Evolutionary conservation across 768 basidiomycete species (phyloP).

Genomic region (Tricholoma sp.): DNA sequence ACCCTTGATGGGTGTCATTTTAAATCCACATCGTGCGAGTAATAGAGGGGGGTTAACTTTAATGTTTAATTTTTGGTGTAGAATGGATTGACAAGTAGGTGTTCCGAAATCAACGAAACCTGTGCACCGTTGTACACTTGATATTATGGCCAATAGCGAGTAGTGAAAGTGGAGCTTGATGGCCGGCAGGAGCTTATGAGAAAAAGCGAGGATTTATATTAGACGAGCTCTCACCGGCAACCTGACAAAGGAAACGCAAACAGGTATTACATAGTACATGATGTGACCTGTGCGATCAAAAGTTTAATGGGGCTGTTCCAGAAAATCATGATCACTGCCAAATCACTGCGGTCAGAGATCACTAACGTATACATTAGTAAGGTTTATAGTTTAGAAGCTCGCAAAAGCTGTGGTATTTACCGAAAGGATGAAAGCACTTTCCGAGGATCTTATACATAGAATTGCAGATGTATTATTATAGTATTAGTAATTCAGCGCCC

Average conservation of each 20-base stretch:
- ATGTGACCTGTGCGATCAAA: neutral
- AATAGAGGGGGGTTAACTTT: neutral
- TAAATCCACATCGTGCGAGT: too few relatives aligned
- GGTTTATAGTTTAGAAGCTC: neutral
- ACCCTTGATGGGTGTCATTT: too few relatives aligned
- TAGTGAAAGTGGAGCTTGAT: neutral
- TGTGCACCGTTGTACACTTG: neutral
- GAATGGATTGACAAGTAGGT: neutral
- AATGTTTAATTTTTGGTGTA: neutral
- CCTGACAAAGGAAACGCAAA: neutral
- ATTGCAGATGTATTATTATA: too few relatives aligned
- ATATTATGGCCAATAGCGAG: neutral
- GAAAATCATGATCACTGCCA: neutral
- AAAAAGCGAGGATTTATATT: neutral
- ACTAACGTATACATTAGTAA: neutral
- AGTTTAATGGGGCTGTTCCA: neutral
- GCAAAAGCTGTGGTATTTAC: neutral
- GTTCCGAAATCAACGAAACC: neutral
- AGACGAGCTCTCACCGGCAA: neutral
- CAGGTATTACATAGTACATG: neutral
- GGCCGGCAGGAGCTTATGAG: neutral
- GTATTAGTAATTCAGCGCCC: too few relatives aligned
- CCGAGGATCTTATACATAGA: neutral
- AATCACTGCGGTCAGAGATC: neutral
- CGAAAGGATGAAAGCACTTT: neutral